Base-by-base conservation (phyloP, 805 yeast species). In the Yamadazyma tumulicola region DNA sequence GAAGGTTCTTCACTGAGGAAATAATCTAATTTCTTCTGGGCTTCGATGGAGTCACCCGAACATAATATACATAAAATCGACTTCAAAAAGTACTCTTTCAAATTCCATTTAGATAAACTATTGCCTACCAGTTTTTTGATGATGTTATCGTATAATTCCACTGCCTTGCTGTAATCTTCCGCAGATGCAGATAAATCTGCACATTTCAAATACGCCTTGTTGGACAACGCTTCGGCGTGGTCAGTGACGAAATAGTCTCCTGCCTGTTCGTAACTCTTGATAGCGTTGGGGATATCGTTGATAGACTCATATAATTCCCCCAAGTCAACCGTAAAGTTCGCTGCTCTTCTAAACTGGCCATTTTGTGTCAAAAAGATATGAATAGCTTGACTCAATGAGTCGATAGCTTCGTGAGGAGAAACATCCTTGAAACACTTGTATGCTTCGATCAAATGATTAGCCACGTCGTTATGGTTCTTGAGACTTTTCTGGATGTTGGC, bases 311-410 rank as follows among this genome's bases (percentile, higher is more conserved):
- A 86, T 29, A 91, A 59, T 46, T 79, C 88, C 8, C 89, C 98
- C 52, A 93, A 70, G 55, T 93, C 98, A 69, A 83, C 77, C 55
- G 89, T 83, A 65, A 84, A 89, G 54, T 87, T 87, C 9, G 98
- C 98, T 16, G 95, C 96, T 57, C 97, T 74, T 57, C 98, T 79
- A 64, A 93, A 93, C 58, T 91, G 96, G 9, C 99, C 99, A 48
- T 85, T 79, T 43, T 78, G 72, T 1, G 95, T 87, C 43, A 66
- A 62, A 59, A 89, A 91, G 54, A 86, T 72, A 43, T 77, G 81
- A 41, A 91, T 80, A 0, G 97, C 96, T 48, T 74, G 74, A 38
- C 75, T 73, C 43, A 93, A 68, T 4, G 86, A 78, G 34, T 81
- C 73, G 4, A 88, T 95, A 6, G 94, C 94, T 34, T 77, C 84